These are phyloP conservation scores for Hymenoscyphus fraxineus DNA, from an alignment of 2,329 filamentous ascomycete species.

Conservation along the genomic window DNA sequence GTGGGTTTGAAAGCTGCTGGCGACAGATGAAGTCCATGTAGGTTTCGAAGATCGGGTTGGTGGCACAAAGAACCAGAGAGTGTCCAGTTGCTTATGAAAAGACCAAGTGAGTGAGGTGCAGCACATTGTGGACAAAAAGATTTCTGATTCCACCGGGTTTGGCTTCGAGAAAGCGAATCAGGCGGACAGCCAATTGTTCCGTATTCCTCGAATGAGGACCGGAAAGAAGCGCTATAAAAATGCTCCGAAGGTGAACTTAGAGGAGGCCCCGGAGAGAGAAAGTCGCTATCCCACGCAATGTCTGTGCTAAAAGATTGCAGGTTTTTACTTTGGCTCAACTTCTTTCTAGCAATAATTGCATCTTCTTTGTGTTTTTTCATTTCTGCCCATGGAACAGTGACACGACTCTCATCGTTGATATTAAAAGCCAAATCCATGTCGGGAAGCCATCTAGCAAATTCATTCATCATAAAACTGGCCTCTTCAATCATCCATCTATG, in stretches of 20 bases:
- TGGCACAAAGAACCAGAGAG: constrained; percentile 47
- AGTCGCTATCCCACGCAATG: background rate
- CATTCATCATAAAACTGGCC: constrained; percentile 38
- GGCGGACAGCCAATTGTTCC: constrained; percentile 42
- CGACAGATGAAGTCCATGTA: constrained; percentile 50
- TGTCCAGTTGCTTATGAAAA: constrained; percentile 21
- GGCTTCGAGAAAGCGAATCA: constrained; percentile 41
- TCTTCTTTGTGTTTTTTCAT: constrained; percentile 12
- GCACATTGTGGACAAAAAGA: constrained; percentile 36
- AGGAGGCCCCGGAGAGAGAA: constrained; percentile 3
- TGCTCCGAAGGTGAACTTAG: constrained; percentile 26
- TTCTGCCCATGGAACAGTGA: constrained; percentile 36
- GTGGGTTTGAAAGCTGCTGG: constrained; percentile 43
- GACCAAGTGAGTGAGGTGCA: constrained; percentile 34
- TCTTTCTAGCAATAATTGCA: constrained; percentile 8
- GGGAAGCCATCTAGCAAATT: constrained; percentile 44
- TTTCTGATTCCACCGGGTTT: constrained; percentile 40
- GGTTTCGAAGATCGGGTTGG: constrained; percentile 45
- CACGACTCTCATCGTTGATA: constrained; percentile 46
- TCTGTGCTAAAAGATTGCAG: constrained; percentile 11
- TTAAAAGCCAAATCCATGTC: constrained; percentile 53
- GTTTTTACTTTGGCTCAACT: constrained; percentile 11
- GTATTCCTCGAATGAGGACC: constrained; percentile 27
- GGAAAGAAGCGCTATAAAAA: constrained; percentile 37
- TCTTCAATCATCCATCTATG: constrained; percentile 39